Percentiles rank a stretch among this genome's conserved stretches.
Evolutionary conservation across 345 rosid species (phyloP).

Genomic region (Cardamine chenopodiifolia): DNA sequence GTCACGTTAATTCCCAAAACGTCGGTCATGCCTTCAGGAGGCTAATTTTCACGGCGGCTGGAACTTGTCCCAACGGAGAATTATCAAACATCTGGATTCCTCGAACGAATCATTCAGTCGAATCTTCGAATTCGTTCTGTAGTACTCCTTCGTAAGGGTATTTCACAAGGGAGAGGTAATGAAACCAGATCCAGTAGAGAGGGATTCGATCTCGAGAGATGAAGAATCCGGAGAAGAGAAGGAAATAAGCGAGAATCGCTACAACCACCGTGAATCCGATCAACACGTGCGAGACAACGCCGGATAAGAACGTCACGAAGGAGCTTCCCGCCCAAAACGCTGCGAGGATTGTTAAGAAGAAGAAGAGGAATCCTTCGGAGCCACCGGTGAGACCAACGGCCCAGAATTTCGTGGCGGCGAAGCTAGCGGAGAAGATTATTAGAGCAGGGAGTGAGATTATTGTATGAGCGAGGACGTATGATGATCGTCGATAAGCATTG

Average conservation of each 20-base stretch:
- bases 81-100: conserved; percentile 86
- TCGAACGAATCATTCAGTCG: conserved; percentile 62
- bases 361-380: conserved; percentile 65
- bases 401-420: conserved; percentile 73
- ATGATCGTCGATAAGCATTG: conserved; percentile 85
- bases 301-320: conserved; percentile 83
- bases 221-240: conserved; percentile 94
- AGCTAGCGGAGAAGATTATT: conserved; percentile 60
- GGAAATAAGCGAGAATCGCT: conserved; percentile 78
- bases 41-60: conserved; percentile 51
- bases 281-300: conserved; percentile 83
- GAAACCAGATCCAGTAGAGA: conserved; percentile 84
- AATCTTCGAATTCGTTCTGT: conserved; percentile 66
- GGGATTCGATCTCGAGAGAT: conserved; percentile 75
- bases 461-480: conserved; percentile 84
- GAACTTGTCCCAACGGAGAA: conserved; percentile 61
- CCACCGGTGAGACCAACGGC: conserved; percentile 83
- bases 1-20: conserved; percentile 67
- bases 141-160: conserved; percentile 75
- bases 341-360: conserved; percentile 62
- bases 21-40: conserved; percentile 59
- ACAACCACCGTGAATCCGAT: conserved; percentile 82
- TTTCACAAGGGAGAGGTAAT: conserved; percentile 83
- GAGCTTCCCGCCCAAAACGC: conserved; percentile 96
- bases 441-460: conserved; percentile 71